Conservation (phyloP, 768 basidiomycete genomes). For the Pleurotus ostreatus region DNA sequence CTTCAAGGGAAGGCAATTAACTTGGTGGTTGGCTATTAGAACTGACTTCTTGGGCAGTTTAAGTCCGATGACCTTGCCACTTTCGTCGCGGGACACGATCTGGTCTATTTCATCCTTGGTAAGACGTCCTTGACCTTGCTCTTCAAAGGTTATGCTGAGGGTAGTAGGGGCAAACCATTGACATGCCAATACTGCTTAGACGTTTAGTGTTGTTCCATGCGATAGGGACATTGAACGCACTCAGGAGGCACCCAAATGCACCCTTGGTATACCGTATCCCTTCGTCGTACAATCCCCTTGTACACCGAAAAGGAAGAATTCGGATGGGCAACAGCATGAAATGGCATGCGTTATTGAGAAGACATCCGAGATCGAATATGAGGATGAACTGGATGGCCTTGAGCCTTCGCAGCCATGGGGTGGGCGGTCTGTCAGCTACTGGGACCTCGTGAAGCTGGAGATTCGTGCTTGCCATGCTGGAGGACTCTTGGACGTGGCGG, state of each 20-base stretch:
- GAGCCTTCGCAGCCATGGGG: conserved; percentile 48
- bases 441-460: conserved; percentile 37
- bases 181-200: conserved; percentile 62
- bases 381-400: conserved; percentile 48
- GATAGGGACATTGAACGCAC: conserved; percentile 37
- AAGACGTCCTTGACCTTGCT: conserved; percentile 60
- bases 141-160: conserved; percentile 71
- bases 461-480: conserved; percentile 7
- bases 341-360: conserved; percentile 73
- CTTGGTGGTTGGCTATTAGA: conserved; percentile 92
- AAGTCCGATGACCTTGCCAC: conserved; percentile 56
- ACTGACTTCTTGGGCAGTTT: conserved; percentile 78
- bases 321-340: conserved; percentile 67
- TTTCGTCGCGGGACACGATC: conserved; percentile 51
- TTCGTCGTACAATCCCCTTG: conserved; percentile 55
- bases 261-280: conserved; percentile 82
- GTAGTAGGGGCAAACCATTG: conserved; percentile 81
- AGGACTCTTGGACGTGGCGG: no score
- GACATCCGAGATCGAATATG: conserved; percentile 58
- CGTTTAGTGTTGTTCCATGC: background rate
- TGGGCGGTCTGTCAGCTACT: conserved; percentile 48
- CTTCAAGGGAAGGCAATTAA: conserved; percentile 20
- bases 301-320: conserved; percentile 54
- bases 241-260: conserved; percentile 69
- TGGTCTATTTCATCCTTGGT: conserved; percentile 53